phyloP scores from a whole-genome alignment of 805 yeast species.

The Debaryomyces tyrocola region DNA sequence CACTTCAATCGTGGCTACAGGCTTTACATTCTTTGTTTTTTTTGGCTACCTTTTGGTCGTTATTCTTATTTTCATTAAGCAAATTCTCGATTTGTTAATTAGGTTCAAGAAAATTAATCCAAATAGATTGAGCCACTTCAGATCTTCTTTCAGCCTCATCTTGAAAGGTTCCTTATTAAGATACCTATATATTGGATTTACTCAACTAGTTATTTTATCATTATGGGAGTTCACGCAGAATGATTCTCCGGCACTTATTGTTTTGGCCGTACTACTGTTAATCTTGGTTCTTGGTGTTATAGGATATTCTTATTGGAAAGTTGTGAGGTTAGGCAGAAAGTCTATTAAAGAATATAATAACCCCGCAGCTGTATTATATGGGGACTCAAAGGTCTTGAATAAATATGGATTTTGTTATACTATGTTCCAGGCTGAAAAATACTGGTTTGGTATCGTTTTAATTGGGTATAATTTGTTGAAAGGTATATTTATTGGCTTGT shows the following conservation, averaged over 20 bases:
- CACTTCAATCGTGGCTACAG: conserved; percentile 81
- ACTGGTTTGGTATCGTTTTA: conserved; percentile 79
- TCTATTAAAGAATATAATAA: conserved; percentile 66
- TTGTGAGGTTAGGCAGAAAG: conserved; percentile 57
- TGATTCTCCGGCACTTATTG: conserved; percentile 89
- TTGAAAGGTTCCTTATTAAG: conserved; percentile 79
- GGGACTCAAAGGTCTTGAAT: conserved; percentile 68
- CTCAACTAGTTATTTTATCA: conserved; percentile 75
- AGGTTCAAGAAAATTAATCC: conserved; percentile 52
- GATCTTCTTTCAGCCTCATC: conserved; percentile 55
- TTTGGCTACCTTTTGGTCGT: conserved; percentile 73
- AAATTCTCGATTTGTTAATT: conserved; percentile 46
- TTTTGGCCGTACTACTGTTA: conserved; percentile 72
- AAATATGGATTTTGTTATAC: conserved; percentile 89
- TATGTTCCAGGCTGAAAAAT: conserved; percentile 77
- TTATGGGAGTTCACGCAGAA: conserved; percentile 82
- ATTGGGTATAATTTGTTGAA: conserved; percentile 63
- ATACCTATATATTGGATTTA: conserved; percentile 80
- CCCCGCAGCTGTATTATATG: conserved; percentile 85
- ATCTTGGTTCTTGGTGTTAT: conserved; percentile 59
- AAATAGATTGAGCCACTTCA: conserved; percentile 47
- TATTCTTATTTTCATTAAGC: conserved; percentile 55
- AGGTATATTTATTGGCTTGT: conserved; percentile 71
- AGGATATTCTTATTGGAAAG: conserved; percentile 66
- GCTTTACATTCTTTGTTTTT: conserved; percentile 80